Conservation (phyloP, 768 basidiomycete genomes). For the Psilocybe tampanensis region DNA sequence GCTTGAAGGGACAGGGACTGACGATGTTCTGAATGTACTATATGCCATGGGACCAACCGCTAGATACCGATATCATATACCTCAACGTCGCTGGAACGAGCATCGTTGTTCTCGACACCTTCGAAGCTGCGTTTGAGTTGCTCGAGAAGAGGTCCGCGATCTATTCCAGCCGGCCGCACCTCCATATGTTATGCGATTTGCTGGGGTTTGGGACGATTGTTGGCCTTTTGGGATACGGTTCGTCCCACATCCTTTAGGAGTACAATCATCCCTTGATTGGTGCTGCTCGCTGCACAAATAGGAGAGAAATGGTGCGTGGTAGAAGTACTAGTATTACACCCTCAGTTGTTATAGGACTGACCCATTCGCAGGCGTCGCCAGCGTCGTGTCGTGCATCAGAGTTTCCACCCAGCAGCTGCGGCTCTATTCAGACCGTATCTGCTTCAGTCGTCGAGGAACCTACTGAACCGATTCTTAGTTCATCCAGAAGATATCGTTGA, state of each 20-base stretch:
- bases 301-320: constrained; percentile 18
- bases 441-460: constrained; percentile 24
- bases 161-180: constrained; percentile 37
- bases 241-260: constrained; percentile 22
- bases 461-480: constrained; percentile 33
- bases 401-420: constrained; percentile 19
- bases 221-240: constrained; percentile 24
- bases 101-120: constrained; percentile 39
- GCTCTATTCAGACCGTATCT: constrained; percentile 28
- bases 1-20: no score
- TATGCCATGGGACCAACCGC: neutral
- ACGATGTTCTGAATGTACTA: neutral
- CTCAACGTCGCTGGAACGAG: constrained; percentile 29
- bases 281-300: neutral
- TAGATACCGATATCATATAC: constrained; percentile 35
- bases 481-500: constrained; percentile 37
- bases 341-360: no score
- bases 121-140: constrained; percentile 36
- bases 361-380: neutral
- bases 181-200: neutral
- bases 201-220: neutral
- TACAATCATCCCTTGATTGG: no score
- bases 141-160: constrained; percentile 42
- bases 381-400: neutral
- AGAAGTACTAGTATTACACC: no score